These are phyloP conservation scores for Fusarium chaquense DNA, from an alignment of 2,329 filamentous ascomycete genomes.

Conservation along the genomic window DNA sequence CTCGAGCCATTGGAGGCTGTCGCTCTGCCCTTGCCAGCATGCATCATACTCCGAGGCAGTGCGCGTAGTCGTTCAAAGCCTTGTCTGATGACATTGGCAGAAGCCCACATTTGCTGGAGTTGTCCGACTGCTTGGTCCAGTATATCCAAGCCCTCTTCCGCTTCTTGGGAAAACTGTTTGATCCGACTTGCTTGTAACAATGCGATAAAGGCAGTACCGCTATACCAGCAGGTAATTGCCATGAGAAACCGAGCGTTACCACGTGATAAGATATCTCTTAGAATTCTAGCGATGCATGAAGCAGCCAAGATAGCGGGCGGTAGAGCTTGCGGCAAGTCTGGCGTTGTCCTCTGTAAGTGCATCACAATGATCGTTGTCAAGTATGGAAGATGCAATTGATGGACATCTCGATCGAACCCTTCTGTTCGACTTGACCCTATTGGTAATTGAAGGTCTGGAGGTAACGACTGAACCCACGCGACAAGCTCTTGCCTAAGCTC, in stretches of 20 bases:
- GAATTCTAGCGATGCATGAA: conserved; percentile 37
- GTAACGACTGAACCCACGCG: conserved; percentile 31
- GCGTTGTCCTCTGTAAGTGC: conserved; percentile 52
- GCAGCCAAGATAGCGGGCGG: conserved; percentile 37
- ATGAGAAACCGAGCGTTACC: conserved; percentile 57
- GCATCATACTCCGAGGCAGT: conserved; percentile 24
- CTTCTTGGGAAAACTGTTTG: conserved; percentile 35
- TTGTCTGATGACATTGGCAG: conserved; percentile 39
- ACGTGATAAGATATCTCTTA: conserved; percentile 55
- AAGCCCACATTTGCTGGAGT: conserved; percentile 43
- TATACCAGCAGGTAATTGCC: conserved; percentile 59
- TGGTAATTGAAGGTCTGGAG: conserved; percentile 32
- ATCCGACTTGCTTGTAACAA: conserved; percentile 53
- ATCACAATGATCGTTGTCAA: conserved; percentile 57
- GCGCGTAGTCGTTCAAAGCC: conserved; percentile 38
- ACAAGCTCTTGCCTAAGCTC: conserved; percentile 37
- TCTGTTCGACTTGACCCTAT: conserved; percentile 38
- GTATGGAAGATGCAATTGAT: conserved; percentile 58
- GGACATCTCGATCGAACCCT: conserved; percentile 56
- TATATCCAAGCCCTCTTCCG: conserved; percentile 36
- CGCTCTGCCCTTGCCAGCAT: conserved; percentile 5
- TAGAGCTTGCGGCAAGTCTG: conserved; percentile 50
- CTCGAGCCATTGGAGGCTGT: neutral
- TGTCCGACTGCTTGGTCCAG: conserved; percentile 36
- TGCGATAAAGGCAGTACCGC: conserved; percentile 56